Evolutionary conservation across 2,329 filamentous ascomycete species (phyloP).

Genomic region (Septoria petroselini): DNA sequence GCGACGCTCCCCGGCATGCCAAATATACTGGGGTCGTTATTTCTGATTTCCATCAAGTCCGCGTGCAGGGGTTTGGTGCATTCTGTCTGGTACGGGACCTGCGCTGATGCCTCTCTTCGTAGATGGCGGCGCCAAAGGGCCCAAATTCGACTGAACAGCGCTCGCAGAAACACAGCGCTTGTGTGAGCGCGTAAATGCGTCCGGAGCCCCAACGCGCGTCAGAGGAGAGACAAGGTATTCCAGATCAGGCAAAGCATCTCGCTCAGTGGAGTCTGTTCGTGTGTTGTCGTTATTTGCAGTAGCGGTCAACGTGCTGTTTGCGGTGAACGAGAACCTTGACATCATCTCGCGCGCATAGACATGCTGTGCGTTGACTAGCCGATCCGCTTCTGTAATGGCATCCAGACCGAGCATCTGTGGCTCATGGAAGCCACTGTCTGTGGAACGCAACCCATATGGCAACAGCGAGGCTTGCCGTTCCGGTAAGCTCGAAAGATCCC

Average conservation of each 20-base stretch:
- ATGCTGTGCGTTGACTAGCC: slow-evolving; percentile 21
- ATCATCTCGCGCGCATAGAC: slow-evolving; percentile 30
- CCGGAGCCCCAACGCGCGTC: slow-evolving; percentile 11
- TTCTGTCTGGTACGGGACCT: slow-evolving; percentile 21
- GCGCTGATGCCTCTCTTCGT: slow-evolving; percentile 26
- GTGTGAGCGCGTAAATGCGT: slow-evolving; percentile 12
- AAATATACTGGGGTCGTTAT: neutral
- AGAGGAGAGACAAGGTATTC: slow-evolving; percentile 10
- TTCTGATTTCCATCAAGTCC: slow-evolving; percentile 10
- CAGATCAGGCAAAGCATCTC: slow-evolving; percentile 14
- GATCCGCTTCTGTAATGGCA: slow-evolving; percentile 9
- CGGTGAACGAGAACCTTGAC: slow-evolving; percentile 13
- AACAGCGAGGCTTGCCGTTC: slow-evolving; percentile 25
- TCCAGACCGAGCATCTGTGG: slow-evolving; percentile 17
- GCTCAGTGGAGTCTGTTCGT: neutral
- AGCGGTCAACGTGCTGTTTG: slow-evolving; percentile 1
- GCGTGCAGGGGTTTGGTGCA: neutral
- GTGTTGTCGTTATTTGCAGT: neutral
- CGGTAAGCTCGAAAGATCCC: slow-evolving; percentile 34
- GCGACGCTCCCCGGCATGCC: slow-evolving; percentile 2
- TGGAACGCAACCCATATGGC: slow-evolving; percentile 22
- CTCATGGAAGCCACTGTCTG: slow-evolving; percentile 34
- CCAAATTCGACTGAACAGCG: slow-evolving; percentile 28
- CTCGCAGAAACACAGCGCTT: slow-evolving; percentile 33
- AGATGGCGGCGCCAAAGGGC: slow-evolving; percentile 18